Conservation (phyloP, 2,329 filamentous ascomycete genomes). For the Claviceps maximensis region DNA sequence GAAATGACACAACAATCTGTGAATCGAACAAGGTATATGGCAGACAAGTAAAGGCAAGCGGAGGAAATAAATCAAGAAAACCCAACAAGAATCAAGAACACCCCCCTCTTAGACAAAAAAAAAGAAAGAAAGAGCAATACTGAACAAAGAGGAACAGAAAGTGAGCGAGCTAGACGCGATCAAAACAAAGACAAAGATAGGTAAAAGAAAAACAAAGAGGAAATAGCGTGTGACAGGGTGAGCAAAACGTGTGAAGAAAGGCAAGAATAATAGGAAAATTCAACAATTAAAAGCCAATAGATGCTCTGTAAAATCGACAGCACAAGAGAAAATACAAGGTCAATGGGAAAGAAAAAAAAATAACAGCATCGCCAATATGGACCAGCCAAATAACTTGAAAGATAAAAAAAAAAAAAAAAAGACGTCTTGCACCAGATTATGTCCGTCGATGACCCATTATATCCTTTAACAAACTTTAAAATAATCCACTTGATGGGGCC, state of each 20-base stretch:
- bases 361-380: slow-evolving; percentile 28
- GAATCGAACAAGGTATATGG: slow-evolving; percentile 51
- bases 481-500: slow-evolving; percentile 10
- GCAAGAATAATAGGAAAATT: background rate
- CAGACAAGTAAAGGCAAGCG: slow-evolving; percentile 14
- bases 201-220: background rate
- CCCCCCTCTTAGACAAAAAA: background rate
- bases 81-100: background rate
- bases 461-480: slow-evolving; percentile 11
- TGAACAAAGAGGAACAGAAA: background rate
- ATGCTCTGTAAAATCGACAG: background rate
- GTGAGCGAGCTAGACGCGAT: background rate
- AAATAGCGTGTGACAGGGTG: background rate
- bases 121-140: background rate
- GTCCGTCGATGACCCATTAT: slow-evolving; percentile 14
- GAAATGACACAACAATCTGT: slow-evolving; percentile 18
- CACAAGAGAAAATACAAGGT: background rate
- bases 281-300: background rate
- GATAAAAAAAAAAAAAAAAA: background rate
- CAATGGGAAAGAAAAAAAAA: background rate
- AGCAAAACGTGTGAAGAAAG: background rate
- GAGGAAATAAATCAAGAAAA: slow-evolving; percentile 10
- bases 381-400: slow-evolving; percentile 33
- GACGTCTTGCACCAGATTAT: slow-evolving; percentile 11
- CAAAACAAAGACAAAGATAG: background rate